These are phyloP conservation scores for Venturiaceae sp. DNA, from an alignment of 2,329 filamentous ascomycete species.

Conservation along the genomic window DNA sequence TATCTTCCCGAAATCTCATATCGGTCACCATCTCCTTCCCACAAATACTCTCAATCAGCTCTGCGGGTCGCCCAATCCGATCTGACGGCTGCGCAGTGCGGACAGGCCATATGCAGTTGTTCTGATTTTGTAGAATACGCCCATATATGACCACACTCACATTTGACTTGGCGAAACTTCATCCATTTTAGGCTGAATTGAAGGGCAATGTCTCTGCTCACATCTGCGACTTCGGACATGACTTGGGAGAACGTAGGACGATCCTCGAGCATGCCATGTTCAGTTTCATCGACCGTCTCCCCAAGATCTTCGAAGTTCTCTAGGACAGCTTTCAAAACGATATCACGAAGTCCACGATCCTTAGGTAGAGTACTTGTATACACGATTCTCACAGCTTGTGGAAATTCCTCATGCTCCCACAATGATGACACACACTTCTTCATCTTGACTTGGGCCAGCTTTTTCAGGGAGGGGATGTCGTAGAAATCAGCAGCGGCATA, in stretches of 20 bases:
- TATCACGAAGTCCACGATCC: not conserved
- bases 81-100: not conserved
- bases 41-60: not conserved
- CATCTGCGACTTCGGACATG: not conserved
- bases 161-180: not conserved
- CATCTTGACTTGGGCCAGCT: not conserved
- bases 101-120: not conserved
- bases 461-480: not conserved
- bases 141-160: not conserved
- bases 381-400: not conserved
- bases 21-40: not conserved
- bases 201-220: not conserved
- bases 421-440: not conserved
- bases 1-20: not conserved
- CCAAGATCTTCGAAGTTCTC: not conserved
- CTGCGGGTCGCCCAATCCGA: not conserved
- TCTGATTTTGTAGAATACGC: not conserved
- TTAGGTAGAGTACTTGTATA: not conserved
- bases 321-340: not conserved
- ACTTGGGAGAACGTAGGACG: not conserved
- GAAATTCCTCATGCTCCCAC: not conserved
- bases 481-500: conserved; percentile 1
- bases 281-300: not conserved
- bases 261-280: not conserved
- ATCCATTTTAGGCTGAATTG: not conserved